These are phyloP conservation scores for Neurospora sp. DNA, from an alignment of 495 filamentous ascomycete genomes.

Conservation along the genomic window DNA sequence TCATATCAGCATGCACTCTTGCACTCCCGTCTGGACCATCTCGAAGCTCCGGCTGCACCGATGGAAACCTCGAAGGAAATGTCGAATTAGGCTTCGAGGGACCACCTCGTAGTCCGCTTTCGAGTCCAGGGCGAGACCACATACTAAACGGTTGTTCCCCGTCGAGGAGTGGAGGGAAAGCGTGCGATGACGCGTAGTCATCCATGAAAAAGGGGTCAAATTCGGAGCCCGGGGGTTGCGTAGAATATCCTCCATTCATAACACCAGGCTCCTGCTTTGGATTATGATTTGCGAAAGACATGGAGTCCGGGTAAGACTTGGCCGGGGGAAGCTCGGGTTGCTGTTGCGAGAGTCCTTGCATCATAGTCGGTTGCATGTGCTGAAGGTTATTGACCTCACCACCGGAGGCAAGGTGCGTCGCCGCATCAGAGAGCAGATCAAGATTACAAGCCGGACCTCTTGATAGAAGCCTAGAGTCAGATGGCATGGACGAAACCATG, in stretches of 20 bases:
- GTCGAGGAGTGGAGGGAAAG: slow-evolving; percentile 37
- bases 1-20: slow-evolving; percentile 31
- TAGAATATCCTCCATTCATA: slow-evolving; percentile 27
- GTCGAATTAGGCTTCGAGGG: slow-evolving; percentile 47
- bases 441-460: slow-evolving; percentile 41
- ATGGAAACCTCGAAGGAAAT: slow-evolving; percentile 60
- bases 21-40: slow-evolving; percentile 40
- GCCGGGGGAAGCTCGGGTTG: slow-evolving; percentile 28
- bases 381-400: slow-evolving; percentile 39
- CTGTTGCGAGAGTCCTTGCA: slow-evolving; percentile 29
- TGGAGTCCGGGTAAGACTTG: slow-evolving; percentile 36
- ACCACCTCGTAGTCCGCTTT: slow-evolving; percentile 29
- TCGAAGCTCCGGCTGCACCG: slow-evolving; percentile 53
- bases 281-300: slow-evolving; percentile 31
- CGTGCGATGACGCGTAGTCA: slow-evolving; percentile 38
- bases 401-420: slow-evolving; percentile 38
- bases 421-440: slow-evolving; percentile 41
- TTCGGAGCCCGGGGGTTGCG: slow-evolving; percentile 26
- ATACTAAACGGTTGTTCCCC: slow-evolving; percentile 35
- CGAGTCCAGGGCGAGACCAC: slow-evolving; percentile 30
- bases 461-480: slow-evolving; percentile 30
- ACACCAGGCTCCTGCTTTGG: slow-evolving; percentile 31
- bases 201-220: slow-evolving; percentile 44
- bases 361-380: slow-evolving; percentile 34
- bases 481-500: slow-evolving; percentile 25